A percentile compares a stretch with the other conserved stretches of the same genome.
Conservation (phyloP, 441 rosid genomes). For the Capsella rubella region DNA sequence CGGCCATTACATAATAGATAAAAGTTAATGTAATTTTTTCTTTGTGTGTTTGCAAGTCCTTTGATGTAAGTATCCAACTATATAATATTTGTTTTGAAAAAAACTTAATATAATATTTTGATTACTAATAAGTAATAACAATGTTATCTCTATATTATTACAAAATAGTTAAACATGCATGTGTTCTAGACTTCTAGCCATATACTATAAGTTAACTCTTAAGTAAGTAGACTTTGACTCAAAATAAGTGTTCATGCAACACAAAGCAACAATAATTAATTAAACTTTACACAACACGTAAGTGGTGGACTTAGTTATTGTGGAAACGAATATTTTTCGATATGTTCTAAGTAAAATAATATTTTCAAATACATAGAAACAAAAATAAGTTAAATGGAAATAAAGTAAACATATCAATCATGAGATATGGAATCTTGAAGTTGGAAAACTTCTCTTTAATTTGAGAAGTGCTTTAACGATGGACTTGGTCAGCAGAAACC, state of each 20-base stretch:
- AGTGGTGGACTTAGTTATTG: not conserved
- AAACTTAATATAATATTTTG: too few species aligned
- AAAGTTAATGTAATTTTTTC: too few species aligned
- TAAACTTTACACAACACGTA: not conserved
- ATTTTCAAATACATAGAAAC: not conserved
- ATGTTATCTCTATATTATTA: not conserved
- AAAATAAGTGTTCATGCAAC: too few species aligned
- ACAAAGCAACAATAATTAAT: not conserved
- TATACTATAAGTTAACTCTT: not conserved
- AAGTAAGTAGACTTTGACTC: not conserved
- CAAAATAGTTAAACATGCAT: not conserved
- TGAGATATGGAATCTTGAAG: conserved; percentile 10
- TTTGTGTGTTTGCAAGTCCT: too few species aligned
- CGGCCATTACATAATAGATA: too few species aligned
- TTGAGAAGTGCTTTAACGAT: conserved; percentile 4
- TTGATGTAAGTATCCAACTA: too few species aligned
- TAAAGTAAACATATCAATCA: conserved; percentile 17
- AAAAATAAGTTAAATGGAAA: not conserved
- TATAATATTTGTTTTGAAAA: too few species aligned
- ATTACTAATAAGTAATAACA: too few species aligned
- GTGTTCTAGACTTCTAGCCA: not conserved
- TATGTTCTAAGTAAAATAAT: not conserved
- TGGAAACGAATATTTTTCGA: not conserved
- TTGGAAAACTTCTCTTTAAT: not conserved
- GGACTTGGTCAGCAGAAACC: conserved; percentile 43